Conservation (phyloP, 148 eudicot genomes). For the Vaccinium vitisidaea region DNA sequence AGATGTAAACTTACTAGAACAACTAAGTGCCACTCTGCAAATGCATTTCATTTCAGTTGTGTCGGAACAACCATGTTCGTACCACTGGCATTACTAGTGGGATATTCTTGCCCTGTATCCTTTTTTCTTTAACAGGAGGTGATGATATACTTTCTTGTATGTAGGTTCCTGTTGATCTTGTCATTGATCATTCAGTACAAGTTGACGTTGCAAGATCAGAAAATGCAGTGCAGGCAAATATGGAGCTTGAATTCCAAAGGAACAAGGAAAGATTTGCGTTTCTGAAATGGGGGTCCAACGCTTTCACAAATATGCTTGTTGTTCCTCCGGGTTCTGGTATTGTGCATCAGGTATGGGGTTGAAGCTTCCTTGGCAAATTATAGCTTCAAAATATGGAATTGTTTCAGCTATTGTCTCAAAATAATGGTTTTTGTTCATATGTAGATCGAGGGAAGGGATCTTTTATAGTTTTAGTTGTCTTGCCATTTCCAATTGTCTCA, state of each 20-base stretch:
- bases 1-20: not conserved
- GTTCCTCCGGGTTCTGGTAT: conserved; percentile 78
- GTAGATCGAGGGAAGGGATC: not conserved
- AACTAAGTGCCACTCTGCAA: not conserved
- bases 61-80: not conserved
- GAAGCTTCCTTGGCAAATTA: not conserved
- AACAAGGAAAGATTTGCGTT: conserved; percentile 69
- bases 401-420: not conserved
- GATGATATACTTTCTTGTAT: conserved; percentile 6
- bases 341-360: conserved; percentile 55
- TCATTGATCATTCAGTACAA: conserved; percentile 68
- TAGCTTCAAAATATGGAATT: conserved; percentile 10
- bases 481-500: not conserved
- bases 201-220: conserved; percentile 67
- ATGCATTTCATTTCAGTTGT: not conserved
- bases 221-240: conserved; percentile 62
- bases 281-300: conserved; percentile 66
- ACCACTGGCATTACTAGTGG: not conserved
- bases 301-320: conserved; percentile 66
- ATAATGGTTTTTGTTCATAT: not conserved
- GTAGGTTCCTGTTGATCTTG: conserved; percentile 75
- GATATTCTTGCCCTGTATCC: not conserved
- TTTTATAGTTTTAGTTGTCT: not conserved
- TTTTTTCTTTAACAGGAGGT: not conserved
- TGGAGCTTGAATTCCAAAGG: conserved; percentile 67